Conservation (phyloP, 225 moss, liverwort and hornwort species). For the Pseudoscleropodium purum region DNA sequence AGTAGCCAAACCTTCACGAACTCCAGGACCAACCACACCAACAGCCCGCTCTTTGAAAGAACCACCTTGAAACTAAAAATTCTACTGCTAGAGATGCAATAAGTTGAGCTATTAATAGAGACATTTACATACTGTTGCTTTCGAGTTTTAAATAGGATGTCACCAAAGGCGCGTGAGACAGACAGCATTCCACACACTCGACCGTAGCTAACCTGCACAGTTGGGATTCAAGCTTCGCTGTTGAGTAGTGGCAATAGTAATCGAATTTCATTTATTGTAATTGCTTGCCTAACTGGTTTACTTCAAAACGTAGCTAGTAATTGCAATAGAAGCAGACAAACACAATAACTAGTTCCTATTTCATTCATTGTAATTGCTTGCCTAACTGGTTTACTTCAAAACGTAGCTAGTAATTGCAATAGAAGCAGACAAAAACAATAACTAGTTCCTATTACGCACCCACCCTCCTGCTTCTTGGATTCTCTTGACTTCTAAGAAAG, state of each 20-base stretch:
- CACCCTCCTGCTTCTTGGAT: conserved; percentile 90
- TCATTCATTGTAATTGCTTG: neutral
- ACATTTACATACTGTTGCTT: conserved; percentile 53
- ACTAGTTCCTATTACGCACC: conserved; percentile 43
- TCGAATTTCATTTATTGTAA: neutral
- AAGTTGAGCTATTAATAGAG: neutral
- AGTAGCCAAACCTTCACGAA: neutral
- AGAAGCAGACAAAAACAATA: neutral
- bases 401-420: neutral
- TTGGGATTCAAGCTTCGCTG: neutral
- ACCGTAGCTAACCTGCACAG: conserved; percentile 71
- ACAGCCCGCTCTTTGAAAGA: neutral
- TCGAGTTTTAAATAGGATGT: conserved; percentile 60
- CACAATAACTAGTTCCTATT: too few relatives aligned
- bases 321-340: too few relatives aligned
- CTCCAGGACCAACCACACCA: neutral
- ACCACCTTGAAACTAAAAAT: neutral
- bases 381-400: neutral
- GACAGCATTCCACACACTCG: conserved; percentile 80
- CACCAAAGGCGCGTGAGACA: conserved; percentile 90
- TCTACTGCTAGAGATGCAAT: neutral
- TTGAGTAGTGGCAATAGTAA: neutral
- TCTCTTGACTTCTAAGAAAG: conserved; percentile 61
- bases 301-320: neutral
- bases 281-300: neutral